Evolutionary conservation across 805 yeast species (phyloP).

Genomic region (Wickerhamiella shivajii): DNA sequence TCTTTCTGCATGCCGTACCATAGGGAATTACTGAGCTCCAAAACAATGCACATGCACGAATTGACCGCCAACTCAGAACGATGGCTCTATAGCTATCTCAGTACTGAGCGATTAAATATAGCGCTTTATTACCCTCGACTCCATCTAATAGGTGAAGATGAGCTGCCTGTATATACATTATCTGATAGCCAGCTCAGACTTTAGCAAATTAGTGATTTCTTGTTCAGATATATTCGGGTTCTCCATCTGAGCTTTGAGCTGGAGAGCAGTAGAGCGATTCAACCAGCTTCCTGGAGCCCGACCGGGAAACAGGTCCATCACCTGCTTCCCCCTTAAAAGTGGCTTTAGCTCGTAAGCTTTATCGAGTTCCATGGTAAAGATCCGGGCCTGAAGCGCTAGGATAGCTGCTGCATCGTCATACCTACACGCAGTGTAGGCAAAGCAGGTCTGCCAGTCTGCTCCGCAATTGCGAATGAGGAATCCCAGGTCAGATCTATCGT

Average conservation of each 20-base stretch:
- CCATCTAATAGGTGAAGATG: too few relatives aligned
- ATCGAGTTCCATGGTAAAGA: slow-evolving; percentile 27
- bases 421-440: slow-evolving; percentile 25
- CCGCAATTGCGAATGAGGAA: slow-evolving; percentile 39
- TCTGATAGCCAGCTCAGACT: too few relatives aligned
- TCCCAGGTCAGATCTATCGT: slow-evolving; percentile 37
- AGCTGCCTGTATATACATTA: too few relatives aligned
- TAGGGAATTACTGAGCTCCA: too few relatives aligned
- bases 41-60: too few relatives aligned
- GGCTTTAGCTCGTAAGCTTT: slow-evolving; percentile 42
- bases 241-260: slow-evolving; percentile 3
- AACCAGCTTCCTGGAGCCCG: slow-evolving; percentile 84
- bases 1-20: too few relatives aligned
- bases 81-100: too few relatives aligned
- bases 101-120: too few relatives aligned
- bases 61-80: too few relatives aligned
- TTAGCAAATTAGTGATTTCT: too few relatives aligned
- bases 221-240: neutral
- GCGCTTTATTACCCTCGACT: too few relatives aligned
- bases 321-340: slow-evolving; percentile 54
- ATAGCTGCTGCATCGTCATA: slow-evolving; percentile 25
- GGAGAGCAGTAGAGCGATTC: slow-evolving; percentile 21
- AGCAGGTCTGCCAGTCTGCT: slow-evolving; percentile 34
- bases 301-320: slow-evolving; percentile 33
- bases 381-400: slow-evolving; percentile 15